Conservation (phyloP, 2,329 filamentous ascomycete species). For the Hortaea werneckii region DNA sequence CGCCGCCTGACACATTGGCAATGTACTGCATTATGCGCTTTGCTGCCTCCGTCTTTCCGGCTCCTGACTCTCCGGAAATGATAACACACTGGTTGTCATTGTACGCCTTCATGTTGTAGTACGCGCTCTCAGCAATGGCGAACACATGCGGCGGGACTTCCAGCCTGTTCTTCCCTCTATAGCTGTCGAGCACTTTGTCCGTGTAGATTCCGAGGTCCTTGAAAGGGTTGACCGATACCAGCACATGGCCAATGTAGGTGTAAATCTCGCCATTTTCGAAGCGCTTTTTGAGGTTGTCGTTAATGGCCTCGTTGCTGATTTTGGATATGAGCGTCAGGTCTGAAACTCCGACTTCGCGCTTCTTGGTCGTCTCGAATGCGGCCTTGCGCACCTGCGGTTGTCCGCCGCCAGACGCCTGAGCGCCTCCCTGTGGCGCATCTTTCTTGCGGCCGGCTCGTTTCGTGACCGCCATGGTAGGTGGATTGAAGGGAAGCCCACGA, state of each 20-base stretch:
- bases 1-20: slow-evolving; percentile 84
- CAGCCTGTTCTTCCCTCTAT: slow-evolving; percentile 91
- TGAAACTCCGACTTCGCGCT: slow-evolving; percentile 98
- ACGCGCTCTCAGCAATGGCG: slow-evolving; percentile 87
- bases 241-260: slow-evolving; percentile 98
- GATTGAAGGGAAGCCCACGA: background rate
- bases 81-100: slow-evolving; percentile 99
- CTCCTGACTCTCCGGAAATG: slow-evolving; percentile 95
- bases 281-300: slow-evolving; percentile 95
- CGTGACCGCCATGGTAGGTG: slow-evolving; percentile 35
- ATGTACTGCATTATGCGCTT: slow-evolving; percentile 99
- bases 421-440: slow-evolving; percentile 32
- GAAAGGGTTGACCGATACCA: slow-evolving; percentile 98
- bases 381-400: slow-evolving; percentile 81
- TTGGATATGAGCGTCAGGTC: slow-evolving; percentile 97
- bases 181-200: slow-evolving; percentile 82
- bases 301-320: slow-evolving; percentile 98
- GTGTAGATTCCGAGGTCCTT: slow-evolving; percentile 94
- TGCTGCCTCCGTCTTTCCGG: slow-evolving; percentile 95
- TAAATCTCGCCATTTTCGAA: slow-evolving; percentile 98
- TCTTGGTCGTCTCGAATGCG: slow-evolving; percentile 90
- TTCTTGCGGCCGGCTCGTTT: slow-evolving; percentile 51
- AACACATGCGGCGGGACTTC: slow-evolving; percentile 86
- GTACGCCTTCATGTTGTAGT: slow-evolving; percentile 99
- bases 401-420: slow-evolving; percentile 30